Conservation (phyloP, 139 green algal species). For the Closterium sp. region DNA sequence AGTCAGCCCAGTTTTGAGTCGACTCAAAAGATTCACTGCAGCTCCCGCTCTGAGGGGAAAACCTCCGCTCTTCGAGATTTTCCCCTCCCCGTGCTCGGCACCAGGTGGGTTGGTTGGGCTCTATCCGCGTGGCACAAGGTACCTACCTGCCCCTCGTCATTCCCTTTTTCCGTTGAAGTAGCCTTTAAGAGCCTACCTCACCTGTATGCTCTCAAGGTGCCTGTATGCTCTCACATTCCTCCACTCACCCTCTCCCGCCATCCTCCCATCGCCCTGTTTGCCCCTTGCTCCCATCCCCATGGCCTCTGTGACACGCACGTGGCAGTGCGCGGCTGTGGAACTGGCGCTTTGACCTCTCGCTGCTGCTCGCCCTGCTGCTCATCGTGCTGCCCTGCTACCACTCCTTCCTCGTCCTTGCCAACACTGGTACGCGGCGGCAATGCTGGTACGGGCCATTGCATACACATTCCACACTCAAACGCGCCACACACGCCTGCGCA, state of each 20-base stretch:
- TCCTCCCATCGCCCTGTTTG: neutral
- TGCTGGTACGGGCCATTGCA: too few relatives aligned
- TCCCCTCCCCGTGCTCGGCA: too few relatives aligned
- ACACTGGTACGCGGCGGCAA: slow-evolving; percentile 31
- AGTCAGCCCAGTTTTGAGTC: too few relatives aligned
- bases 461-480: too few relatives aligned
- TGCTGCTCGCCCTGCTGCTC: slow-evolving; percentile 79
- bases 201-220: neutral
- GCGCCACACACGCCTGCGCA: neutral
- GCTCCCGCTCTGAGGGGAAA: too few relatives aligned
- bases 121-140: too few relatives aligned
- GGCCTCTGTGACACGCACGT: neutral
- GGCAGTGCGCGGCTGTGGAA: slow-evolving; percentile 68
- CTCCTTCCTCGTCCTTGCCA: slow-evolving; percentile 62
- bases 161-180: too few relatives aligned
- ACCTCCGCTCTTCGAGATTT: too few relatives aligned
- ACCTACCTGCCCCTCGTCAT: too few relatives aligned
- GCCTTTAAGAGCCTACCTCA: too few relatives aligned
- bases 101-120: too few relatives aligned
- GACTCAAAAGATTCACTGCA: too few relatives aligned
- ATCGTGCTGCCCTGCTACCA: slow-evolving; percentile 82
- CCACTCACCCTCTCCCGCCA: neutral
- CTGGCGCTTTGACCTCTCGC: slow-evolving; percentile 77
- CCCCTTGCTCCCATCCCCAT: neutral
- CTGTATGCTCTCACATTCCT: neutral